Evolutionary conservation across 1,139 yeast species (phyloP).

Genomic region (Protomyces inouyei): DNA sequence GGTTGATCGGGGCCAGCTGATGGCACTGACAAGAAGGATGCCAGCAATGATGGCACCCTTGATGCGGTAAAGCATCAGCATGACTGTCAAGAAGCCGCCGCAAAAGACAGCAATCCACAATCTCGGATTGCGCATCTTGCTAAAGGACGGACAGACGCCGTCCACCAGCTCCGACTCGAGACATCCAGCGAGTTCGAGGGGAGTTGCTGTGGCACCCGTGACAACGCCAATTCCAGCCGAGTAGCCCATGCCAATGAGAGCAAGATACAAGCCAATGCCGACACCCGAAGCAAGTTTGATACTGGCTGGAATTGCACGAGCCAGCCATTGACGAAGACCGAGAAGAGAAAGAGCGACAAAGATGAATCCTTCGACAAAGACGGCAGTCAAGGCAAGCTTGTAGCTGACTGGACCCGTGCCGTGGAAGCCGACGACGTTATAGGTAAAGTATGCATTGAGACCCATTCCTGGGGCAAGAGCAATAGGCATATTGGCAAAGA

Average conservation of each 20-base stretch:
- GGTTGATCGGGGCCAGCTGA: constrained; percentile 32
- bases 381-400: constrained; percentile 32
- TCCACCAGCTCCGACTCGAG: constrained; percentile 27
- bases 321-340: constrained; percentile 34
- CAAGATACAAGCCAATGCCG: constrained; percentile 33
- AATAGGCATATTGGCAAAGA: constrained; percentile 33
- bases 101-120: constrained; percentile 33
- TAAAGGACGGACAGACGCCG: constrained; percentile 28
- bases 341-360: constrained; percentile 32
- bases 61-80: constrained; percentile 32
- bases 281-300: constrained; percentile 33
- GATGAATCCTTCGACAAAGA: constrained; percentile 34
- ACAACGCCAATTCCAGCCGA: constrained; percentile 33
- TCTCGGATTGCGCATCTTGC: constrained; percentile 29
- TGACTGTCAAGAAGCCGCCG: constrained; percentile 33
- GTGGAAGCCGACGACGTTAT: constrained; percentile 33
- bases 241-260: constrained; percentile 32
- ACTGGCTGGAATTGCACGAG: constrained; percentile 32
- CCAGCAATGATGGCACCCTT: constrained; percentile 33
- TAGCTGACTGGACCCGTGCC: constrained; percentile 32
- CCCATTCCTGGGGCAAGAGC: constrained; percentile 35
- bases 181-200: constrained; percentile 33
- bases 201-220: constrained; percentile 31
- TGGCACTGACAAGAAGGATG: constrained; percentile 31
- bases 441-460: constrained; percentile 33